Evolutionary conservation across 2,329 filamentous ascomycete genomes (phyloP).

Genomic region (Phyllosticta citriasiana): DNA sequence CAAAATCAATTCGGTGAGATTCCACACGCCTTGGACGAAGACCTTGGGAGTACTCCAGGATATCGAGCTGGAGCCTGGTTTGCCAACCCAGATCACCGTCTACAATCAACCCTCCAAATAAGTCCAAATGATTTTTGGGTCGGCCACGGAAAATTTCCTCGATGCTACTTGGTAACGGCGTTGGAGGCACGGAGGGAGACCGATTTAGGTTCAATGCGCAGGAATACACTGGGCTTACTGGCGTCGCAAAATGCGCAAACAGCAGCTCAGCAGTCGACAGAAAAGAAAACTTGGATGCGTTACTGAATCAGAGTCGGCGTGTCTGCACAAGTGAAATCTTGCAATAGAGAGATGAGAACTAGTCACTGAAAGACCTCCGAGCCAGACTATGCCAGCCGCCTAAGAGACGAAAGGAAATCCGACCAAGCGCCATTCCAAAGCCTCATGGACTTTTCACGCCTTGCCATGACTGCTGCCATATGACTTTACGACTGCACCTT

Average conservation of each 20-base stretch:
- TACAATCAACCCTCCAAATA: not conserved
- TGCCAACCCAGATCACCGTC: conserved; percentile 2
- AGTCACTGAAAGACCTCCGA: not conserved
- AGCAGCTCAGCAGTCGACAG: not conserved
- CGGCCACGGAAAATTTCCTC: not conserved
- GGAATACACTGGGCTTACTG: not conserved
- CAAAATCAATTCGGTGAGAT: conserved; percentile 49
- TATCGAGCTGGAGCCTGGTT: conserved; percentile 15
- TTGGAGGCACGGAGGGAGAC: not conserved
- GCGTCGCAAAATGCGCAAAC: not conserved
- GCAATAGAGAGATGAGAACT: not conserved
- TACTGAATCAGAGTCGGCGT: not conserved
- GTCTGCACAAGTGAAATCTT: not conserved
- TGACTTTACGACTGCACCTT: conserved; percentile 58
- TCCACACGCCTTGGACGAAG: conserved; percentile 44
- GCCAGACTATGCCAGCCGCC: not conserved
- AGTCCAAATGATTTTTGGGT: no score
- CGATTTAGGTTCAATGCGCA: not conserved
- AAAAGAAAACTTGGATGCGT: no score
- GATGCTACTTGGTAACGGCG: not conserved
- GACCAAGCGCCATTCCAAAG: not conserved
- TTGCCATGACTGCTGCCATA: not conserved
- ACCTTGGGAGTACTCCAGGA: conserved; percentile 36
- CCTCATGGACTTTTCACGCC: not conserved
- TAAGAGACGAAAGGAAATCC: not conserved